Evolutionary conservation across 345 rosid species (phyloP), one percentile per base, ranked within the genome.

Genomic region (Citrus glauca): DNA sequence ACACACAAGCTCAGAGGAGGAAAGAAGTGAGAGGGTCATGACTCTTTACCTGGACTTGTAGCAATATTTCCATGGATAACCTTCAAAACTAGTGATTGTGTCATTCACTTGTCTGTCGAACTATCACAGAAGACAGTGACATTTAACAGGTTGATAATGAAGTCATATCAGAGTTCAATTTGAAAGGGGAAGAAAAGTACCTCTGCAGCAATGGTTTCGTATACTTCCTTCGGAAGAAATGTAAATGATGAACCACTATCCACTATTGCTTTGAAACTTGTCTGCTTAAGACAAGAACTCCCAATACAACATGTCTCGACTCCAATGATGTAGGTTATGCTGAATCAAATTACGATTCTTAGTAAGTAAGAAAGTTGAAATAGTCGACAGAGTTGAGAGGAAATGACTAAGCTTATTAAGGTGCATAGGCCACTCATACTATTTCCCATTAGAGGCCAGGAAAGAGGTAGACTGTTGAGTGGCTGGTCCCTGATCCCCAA

Each of bases 161-260:
- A 35, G 40, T 56, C 10, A 70, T 20, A 37, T 28, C 3, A 78
- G 10, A 75, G 30, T 37, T 66, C 40, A 66, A 27, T 2, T 13
- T 25, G 40, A 61, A 61, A 24, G 33, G 7, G 11, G 22, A 17
- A 74, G 42, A 42, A 74, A 45, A 40, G 19, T 81, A 91, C 95
- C 98, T 94, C 97, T 30, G 79, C 14, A 53, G 90, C 84, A 81
- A 93, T 77, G 70, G 72, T 83, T 66, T 86, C 80, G 77, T 82
- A 94, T 60, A 89, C 82, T 11, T 72, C 89, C 72, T 81, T 35
- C 0, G 98, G 97, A 77, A 95, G 90, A 80, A 77, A 88, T n/a
- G 98, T 90, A 84, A 95, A 95, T 1, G 98, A 95, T 61, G 97
- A 80, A 73, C 98, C 98, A 81, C 94, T 93, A 82, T 95, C 98